A percentile compares a stretch with the other conserved stretches of the same genome.
phyloP scores from a whole-genome alignment of 2,329 filamentous ascomycete genomes.

The Aspergillus japonicus region DNA sequence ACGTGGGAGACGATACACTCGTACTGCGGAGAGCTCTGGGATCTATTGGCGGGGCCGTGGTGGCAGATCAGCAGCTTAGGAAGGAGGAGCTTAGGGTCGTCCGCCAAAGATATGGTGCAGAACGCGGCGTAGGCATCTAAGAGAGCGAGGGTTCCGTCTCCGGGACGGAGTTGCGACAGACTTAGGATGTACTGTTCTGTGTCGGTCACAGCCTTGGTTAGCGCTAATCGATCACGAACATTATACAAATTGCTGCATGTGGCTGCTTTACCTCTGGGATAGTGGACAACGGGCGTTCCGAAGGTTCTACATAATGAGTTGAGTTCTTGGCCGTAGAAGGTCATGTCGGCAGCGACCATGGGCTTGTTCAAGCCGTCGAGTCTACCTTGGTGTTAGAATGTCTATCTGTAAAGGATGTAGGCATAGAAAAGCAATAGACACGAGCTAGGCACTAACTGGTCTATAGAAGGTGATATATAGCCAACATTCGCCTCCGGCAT shows the following conservation, averaged over 20 bases:
- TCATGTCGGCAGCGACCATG: slow-evolving; percentile 56
- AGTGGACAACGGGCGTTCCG: slow-evolving; percentile 3
- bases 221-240: background rate
- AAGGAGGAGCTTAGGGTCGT: slow-evolving; percentile 51
- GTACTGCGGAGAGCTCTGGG: slow-evolving; percentile 67
- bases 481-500: slow-evolving; percentile 64
- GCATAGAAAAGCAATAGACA: background rate
- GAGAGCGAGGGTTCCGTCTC: slow-evolving; percentile 6
- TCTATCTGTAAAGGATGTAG: too few relatives aligned
- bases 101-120: background rate
- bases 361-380: slow-evolving; percentile 75
- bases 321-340: slow-evolving; percentile 13
- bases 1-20: slow-evolving; percentile 39
- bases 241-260: too few relatives aligned
- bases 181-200: slow-evolving; percentile 12
- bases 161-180: slow-evolving; percentile 7
- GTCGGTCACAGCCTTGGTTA: background rate
- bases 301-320: slow-evolving; percentile 6
- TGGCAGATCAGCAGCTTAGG: slow-evolving; percentile 70
- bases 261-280: slow-evolving; percentile 2
- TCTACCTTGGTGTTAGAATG: slow-evolving; percentile 35
- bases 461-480: slow-evolving; percentile 72
- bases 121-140: slow-evolving; percentile 7
- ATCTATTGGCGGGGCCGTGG: slow-evolving; percentile 74
- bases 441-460: slow-evolving; percentile 59